Percentiles rank a stretch among this genome's conserved stretches.
Conservation (phyloP, 345 rosid species). For the Eucalyptus polyanthemos region DNA sequence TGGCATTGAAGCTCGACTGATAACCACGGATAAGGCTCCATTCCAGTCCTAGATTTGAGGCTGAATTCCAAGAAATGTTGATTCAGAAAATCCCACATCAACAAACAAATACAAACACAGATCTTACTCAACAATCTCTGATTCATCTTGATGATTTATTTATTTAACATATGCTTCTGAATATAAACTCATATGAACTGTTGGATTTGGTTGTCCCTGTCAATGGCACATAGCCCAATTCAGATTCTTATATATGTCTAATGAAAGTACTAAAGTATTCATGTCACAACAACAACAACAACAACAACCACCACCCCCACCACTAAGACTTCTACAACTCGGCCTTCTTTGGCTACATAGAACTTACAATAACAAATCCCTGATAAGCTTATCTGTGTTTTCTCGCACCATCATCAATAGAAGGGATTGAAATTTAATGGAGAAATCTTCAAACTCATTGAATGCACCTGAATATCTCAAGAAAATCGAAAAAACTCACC, state of each 20-base stretch:
- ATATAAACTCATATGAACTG: neutral
- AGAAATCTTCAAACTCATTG: neutral
- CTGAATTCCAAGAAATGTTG: neutral
- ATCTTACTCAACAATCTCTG: neutral
- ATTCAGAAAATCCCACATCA: neutral
- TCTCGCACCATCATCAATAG: neutral
- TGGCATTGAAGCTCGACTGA: neutral
- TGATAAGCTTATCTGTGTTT: neutral
- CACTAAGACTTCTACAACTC: neutral
- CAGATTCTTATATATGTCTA: neutral
- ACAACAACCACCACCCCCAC: neutral
- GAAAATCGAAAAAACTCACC: conserved; percentile 25
- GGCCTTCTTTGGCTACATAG: neutral
- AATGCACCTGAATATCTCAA: neutral
- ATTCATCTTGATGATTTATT: neutral
- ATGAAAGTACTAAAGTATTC: neutral
- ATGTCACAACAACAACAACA: neutral
- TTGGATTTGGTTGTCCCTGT: neutral
- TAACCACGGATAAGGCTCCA: neutral
- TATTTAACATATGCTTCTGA: neutral
- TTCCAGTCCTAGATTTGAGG: neutral
- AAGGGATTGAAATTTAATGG: neutral
- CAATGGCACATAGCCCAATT: neutral
- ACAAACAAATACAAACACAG: neutral
- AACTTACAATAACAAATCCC: neutral